Evolutionary conservation across 2,329 filamentous ascomycete species (phyloP).

Genomic region (Aspergillus tamarii): DNA sequence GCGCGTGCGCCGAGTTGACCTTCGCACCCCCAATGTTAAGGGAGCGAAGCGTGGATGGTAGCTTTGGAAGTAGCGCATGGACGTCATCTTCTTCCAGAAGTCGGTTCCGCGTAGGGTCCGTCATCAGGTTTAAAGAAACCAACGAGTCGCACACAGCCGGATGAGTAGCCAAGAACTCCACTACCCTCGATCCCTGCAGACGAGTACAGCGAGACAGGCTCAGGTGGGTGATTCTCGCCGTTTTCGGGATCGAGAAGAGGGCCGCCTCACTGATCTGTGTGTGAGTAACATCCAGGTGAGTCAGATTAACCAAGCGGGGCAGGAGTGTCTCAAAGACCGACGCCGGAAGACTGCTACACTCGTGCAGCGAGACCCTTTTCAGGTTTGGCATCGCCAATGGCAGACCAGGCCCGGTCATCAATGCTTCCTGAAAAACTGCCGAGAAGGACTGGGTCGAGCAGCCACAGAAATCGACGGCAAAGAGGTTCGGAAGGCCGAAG

Average conservation of each 20-base stretch:
- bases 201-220: constrained; percentile 77
- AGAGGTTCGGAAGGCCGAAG: constrained; percentile 64
- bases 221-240: constrained; percentile 74
- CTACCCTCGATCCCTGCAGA: constrained; percentile 67
- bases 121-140: constrained; percentile 72
- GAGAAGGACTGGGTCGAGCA: constrained; percentile 72
- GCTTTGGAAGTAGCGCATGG: constrained; percentile 63
- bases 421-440: constrained; percentile 61
- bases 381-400: constrained; percentile 61
- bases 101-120: constrained; percentile 72
- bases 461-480: constrained; percentile 76
- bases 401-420: constrained; percentile 50
- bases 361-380: constrained; percentile 73
- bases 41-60: constrained; percentile 70
- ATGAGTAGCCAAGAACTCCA: constrained; percentile 72
- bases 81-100: constrained; percentile 70
- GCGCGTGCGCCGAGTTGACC: constrained; percentile 67
- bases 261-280: constrained; percentile 75
- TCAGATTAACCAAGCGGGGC: constrained; percentile 69
- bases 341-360: constrained; percentile 72
- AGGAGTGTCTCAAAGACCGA: constrained; percentile 70
- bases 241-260: constrained; percentile 69
- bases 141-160: constrained; percentile 67
- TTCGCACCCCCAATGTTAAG: constrained; percentile 76
- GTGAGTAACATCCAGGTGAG: constrained; percentile 78